phyloP scores from a whole-genome alignment of 352 stramenopile genomes.

The Phytophthora pseudosyringae region DNA sequence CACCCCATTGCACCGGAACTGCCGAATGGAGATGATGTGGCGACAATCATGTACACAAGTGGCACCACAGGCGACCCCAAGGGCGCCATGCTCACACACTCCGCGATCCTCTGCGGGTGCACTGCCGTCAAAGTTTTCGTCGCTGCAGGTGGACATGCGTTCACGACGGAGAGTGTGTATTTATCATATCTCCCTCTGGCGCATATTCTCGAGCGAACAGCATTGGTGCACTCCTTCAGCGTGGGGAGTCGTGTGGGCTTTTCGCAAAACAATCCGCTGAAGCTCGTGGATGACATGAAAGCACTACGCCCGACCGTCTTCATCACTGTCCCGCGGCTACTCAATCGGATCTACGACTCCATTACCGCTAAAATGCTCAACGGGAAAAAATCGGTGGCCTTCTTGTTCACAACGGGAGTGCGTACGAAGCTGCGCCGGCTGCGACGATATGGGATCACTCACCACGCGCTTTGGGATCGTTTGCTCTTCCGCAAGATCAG shows the following conservation, averaged over 20 bases:
- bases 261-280: slow-evolving; percentile 89
- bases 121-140: slow-evolving; percentile 40
- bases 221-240: slow-evolving; percentile 63
- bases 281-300: slow-evolving; percentile 93
- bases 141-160: slow-evolving; percentile 31
- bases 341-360: slow-evolving; percentile 98
- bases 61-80: slow-evolving; percentile 97
- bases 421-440: slow-evolving; percentile 52
- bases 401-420: slow-evolving; percentile 89
- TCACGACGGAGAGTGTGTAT: slow-evolving; percentile 83
- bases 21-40: slow-evolving; percentile 71
- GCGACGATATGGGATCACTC: slow-evolving; percentile 64
- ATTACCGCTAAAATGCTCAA: slow-evolving; percentile 75
- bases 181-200: slow-evolving; percentile 96
- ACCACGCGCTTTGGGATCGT: slow-evolving; percentile 91
- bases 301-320: slow-evolving; percentile 94
- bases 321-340: slow-evolving; percentile 92
- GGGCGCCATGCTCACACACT: slow-evolving; percentile 95
- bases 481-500: slow-evolving; percentile 96
- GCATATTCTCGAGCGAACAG: slow-evolving; percentile 95
- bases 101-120: slow-evolving; percentile 46
- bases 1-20: slow-evolving; percentile 37
- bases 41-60: slow-evolving; percentile 96
- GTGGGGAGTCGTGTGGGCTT: slow-evolving; percentile 92
- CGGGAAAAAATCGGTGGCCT: slow-evolving; percentile 68